These are phyloP conservation scores for Delonix regia DNA, from an alignment of 306 rosid genomes.

Conservation along the genomic window DNA sequence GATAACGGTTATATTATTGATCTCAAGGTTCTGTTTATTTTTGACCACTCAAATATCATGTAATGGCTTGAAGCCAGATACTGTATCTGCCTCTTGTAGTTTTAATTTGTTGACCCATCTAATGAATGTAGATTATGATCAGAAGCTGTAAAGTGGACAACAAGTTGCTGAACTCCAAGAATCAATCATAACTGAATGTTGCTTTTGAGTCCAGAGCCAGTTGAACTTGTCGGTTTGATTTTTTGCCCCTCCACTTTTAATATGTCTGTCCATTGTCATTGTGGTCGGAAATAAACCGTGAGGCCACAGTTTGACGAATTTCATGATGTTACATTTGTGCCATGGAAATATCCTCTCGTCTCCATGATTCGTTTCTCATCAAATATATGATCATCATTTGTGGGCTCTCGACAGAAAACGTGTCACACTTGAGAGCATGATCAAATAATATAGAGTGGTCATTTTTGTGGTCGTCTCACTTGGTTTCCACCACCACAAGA, in stretches of 20 bases:
- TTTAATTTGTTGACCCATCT: constrained; percentile 34
- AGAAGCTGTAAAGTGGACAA: constrained; percentile 59
- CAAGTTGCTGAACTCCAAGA: constrained; percentile 50
- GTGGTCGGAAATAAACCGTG: constrained; percentile 20
- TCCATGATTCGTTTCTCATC: constrained; percentile 36
- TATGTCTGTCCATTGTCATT: constrained; percentile 3
- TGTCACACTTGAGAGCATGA: constrained; percentile 27
- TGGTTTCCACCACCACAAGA: background rate
- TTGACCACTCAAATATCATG: constrained; percentile 22
- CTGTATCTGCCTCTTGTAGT: constrained; percentile 42
- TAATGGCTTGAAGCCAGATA: constrained; percentile 34
- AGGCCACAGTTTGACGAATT: constrained; percentile 15
- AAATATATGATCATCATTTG: constrained; percentile 23
- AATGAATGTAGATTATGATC: constrained; percentile 57
- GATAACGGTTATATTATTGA: constrained; percentile 27
- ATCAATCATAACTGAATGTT: constrained; percentile 50
- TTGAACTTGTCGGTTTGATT: constrained; percentile 47
- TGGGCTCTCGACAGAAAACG: constrained; percentile 36
- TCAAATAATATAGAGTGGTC: background rate
- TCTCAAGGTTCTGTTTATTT: constrained; percentile 47
- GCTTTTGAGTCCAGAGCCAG: constrained; percentile 41
- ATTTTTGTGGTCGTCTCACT: background rate
- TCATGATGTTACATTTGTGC: constrained; percentile 42
- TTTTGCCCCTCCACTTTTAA: background rate
- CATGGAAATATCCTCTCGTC: constrained; percentile 34